Percentiles rank a stretch among this genome's conserved stretches.
phyloP scores from a whole-genome alignment of 257 asterid genomes.

The Solanum phureja region DNA sequence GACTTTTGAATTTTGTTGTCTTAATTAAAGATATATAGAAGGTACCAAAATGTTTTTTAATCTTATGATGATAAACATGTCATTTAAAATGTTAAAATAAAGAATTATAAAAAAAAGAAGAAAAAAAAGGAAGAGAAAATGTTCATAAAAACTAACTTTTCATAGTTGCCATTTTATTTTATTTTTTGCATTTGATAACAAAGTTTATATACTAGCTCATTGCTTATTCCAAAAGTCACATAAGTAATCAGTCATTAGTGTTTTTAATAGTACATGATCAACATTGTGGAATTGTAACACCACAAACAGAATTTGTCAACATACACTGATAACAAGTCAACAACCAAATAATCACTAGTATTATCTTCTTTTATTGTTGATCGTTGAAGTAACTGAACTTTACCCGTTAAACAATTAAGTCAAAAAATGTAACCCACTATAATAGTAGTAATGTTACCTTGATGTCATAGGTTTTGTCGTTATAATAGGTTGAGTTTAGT shows the following conservation, averaged over 20 bases:
- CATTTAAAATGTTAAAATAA: no score
- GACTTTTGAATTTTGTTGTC: no score
- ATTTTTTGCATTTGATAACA: neutral
- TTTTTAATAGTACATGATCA: neutral
- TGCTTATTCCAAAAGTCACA: neutral
- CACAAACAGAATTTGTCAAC: neutral
- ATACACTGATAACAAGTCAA: neutral
- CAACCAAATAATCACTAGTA: neutral
- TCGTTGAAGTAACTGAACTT: neutral
- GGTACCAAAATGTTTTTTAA: no score
- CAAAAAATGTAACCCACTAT: neutral
- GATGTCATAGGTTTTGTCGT: neutral
- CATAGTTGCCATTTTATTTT: neutral
- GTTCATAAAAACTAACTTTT: neutral
- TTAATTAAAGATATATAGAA: no score
- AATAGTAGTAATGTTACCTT: neutral
- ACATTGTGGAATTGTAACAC: neutral
- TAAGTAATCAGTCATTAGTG: neutral
- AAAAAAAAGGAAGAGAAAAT: neutral
- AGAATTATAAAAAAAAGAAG: no score
- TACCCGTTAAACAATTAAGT: neutral
- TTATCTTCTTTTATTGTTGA: neutral
- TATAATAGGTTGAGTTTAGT: neutral
- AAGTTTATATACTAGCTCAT: neutral
- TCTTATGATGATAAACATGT: no score